Evolutionary conservation across 2,329 filamentous ascomycete species (phyloP), one percentile per base, ranked within the genome.

Genomic region (Coniella lustricola): DNA sequence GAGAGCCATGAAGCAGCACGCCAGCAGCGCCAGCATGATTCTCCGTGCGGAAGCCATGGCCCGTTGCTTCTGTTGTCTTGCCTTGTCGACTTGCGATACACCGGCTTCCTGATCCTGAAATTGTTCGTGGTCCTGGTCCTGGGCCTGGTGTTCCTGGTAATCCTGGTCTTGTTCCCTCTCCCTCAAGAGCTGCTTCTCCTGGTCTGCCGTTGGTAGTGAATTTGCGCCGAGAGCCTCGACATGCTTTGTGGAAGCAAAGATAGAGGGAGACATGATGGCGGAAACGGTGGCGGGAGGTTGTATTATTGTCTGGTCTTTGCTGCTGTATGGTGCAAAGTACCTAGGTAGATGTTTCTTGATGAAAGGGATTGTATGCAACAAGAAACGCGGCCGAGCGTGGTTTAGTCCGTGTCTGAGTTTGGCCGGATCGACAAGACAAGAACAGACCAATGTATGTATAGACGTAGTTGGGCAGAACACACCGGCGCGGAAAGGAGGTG

Each of bases 1-100:
- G 13, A 60, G 46, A 25, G 49, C 55, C 46, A 59, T 46, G 47
- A 59, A 40, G 34, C 54, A 54, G 50, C 51, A 57, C 32, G 56
- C 46, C 46, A 56, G 38, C 31, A 61, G 38, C 42, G 51, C 50
- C 46, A 58, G 43, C 18, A 57, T 21, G 29, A 59, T 35, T 43
- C 51, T 53, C 39, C 56, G 54, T 43, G 52, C 44, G 16, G 51
- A 50, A 16, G 52, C 48, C 58, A 59, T 60, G 35, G 49, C 44
- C 49, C 46, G 46, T 48, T 22, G 16, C 34, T 33, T 35, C 44
- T 34, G 52, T 12, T 49, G 34, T 33, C 13, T 49, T 20, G 17
- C 33, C 39, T 17, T 13, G 20, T 52, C 44, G 33, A 36, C 32
- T 16, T 41, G 40, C 25, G 44, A 35, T 52, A 50, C 42, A 49